Evolutionary conservation across 1,139 yeast species (phyloP).

Genomic region (Pichia sp.): DNA sequence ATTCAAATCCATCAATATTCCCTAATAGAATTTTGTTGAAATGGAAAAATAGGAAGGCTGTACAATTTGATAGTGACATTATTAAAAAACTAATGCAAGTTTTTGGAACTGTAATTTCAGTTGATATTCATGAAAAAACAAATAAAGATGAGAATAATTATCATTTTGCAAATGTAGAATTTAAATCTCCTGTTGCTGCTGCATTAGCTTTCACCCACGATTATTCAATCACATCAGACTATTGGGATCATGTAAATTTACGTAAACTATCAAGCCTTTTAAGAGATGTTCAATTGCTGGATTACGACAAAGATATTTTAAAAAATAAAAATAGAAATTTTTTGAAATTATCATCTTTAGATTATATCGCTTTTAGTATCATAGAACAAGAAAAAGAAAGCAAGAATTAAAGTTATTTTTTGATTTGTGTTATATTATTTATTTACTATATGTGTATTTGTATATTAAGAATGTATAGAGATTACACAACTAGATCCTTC

Average conservation of each 20-base stretch:
- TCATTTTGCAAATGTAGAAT: slow-evolving; percentile 37
- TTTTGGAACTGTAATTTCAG: slow-evolving; percentile 37
- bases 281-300: slow-evolving; percentile 19
- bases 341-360: neutral
- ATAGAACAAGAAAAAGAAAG: neutral
- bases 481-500: too few relatives aligned
- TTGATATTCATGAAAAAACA: slow-evolving; percentile 15
- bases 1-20: neutral
- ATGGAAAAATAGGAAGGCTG: slow-evolving; percentile 42
- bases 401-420: neutral
- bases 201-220: slow-evolving; percentile 37
- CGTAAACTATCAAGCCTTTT: slow-evolving; percentile 42
- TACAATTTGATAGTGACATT: slow-evolving; percentile 33
- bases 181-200: slow-evolving; percentile 28
- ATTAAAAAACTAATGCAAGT: slow-evolving; percentile 39
- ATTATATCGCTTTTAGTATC: slow-evolving; percentile 10
- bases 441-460: neutral
- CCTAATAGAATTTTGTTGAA: slow-evolving; percentile 25
- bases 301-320: neutral
- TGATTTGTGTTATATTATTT: slow-evolving; percentile 1
- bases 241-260: slow-evolving; percentile 45
- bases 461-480: neutral
- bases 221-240: slow-evolving; percentile 36
- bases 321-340: neutral
- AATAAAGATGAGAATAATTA: slow-evolving; percentile 31